Evolutionary conservation across 345 rosid species (phyloP).

Genomic region (Microthlaspi erraticum): DNA sequence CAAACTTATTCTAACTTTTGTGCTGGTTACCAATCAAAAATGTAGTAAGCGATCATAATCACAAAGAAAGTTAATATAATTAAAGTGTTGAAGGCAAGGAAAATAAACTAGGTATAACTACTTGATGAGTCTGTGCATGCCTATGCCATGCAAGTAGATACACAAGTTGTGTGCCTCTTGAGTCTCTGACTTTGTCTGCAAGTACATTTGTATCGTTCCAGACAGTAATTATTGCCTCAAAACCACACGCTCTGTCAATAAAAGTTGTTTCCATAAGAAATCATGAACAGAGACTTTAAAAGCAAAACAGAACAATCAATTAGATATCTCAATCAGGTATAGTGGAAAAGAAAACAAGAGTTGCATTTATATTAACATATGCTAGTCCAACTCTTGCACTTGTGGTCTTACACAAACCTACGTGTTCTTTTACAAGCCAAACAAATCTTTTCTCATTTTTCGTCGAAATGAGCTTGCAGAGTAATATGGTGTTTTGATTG

Average conservation of each 20-base stretch:
- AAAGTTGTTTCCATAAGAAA: slow-evolving; percentile 20
- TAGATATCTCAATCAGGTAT: background rate
- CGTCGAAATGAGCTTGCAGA: slow-evolving; percentile 29
- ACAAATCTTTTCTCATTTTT: slow-evolving; percentile 9
- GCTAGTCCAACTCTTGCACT: slow-evolving; percentile 25
- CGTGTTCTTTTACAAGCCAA: slow-evolving; percentile 46
- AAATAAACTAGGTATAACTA: background rate
- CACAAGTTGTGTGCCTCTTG: background rate
- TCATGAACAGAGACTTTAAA: slow-evolving; percentile 25
- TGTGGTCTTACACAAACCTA: slow-evolving; percentile 36
- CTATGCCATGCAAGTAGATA: slow-evolving; percentile 31
- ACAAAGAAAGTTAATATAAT: background rate
- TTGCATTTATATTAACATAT: background rate
- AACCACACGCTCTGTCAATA: slow-evolving; percentile 35
- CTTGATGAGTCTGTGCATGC: slow-evolving; percentile 41
- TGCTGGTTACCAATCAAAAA: too few relatives aligned
- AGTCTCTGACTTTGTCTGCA: slow-evolving; percentile 34
- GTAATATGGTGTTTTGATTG: slow-evolving; percentile 8
- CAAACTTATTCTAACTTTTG: too few relatives aligned
- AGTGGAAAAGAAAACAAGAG: background rate
- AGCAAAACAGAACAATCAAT: slow-evolving; percentile 26
- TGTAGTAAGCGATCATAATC: background rate
- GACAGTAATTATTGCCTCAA: slow-evolving; percentile 33
- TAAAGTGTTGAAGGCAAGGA: background rate
- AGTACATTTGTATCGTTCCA: slow-evolving; percentile 26